Base-by-base conservation (phyloP, 306 rosid genomes). In the Vigna angularis region DNA sequence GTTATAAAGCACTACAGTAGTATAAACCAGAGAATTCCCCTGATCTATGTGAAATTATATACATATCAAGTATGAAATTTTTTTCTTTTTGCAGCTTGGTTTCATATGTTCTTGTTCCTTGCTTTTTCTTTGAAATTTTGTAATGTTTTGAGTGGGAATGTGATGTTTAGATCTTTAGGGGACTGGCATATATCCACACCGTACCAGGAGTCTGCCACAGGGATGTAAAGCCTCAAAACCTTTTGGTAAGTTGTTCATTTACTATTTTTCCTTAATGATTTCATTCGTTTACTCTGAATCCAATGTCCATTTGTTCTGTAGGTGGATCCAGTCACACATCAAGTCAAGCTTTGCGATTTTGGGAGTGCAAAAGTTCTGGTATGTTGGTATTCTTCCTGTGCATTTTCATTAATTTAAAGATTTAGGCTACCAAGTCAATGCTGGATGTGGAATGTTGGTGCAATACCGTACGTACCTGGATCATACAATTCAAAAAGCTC, bases 301-400 rank as follows among this genome's bases (percentile, higher is more conserved):
- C 75, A 45, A 70, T 34, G 36, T 32, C 0, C 64, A 30, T 73
- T 49, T 85, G 59, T 72, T 68, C 28, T 69, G 58, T 84, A 94
- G 97, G 93, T 92, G 75, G 95, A 95, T 87, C 97, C 93, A 75
- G 90, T 90, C 64, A 91, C 98, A 68, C 98, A 95, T 83, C 93
- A 92, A 82, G 97, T 95, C 58, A 95, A 92, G 88, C 96, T 95
- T 71, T 92, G 97, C 45, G 98, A 95, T 78, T 92, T 92, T 47
- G 98, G 98, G 81, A 92, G 98, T 81, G 98, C 98, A 49, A 95
- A 95, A 89, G 88, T 90, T 76, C 79, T 94, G 90, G 98, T 94
- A 92, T 73, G 88, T 63, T 58, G 75, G 76, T 70, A 44, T 13
- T 68, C 66, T 66, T 66, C 52, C 47, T 49, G 49, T 59, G 73